A percentile compares a stretch with the other conserved stretches of the same genome.
Conservation (phyloP, 148 eudicot species). For the Chenopodium suecicum region DNA sequence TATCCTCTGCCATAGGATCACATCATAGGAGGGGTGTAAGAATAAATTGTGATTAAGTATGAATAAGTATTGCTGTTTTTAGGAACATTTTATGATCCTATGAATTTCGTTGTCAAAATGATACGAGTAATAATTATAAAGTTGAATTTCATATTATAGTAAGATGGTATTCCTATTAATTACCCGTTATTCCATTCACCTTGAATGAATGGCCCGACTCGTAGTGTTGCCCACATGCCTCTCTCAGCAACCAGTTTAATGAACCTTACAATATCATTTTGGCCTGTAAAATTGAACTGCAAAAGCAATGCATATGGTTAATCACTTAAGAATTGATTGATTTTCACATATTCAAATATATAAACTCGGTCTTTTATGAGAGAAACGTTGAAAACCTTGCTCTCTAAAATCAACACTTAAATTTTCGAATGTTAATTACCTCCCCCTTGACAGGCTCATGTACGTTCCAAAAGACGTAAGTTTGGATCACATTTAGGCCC, state of each 20-base stretch:
- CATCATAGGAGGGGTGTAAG: not conserved
- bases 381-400: not conserved
- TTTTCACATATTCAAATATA: not conserved
- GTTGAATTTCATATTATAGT: not conserved
- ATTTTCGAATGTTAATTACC: slow-evolving; percentile 17
- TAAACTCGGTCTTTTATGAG: not conserved
- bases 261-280: slow-evolving; percentile 63
- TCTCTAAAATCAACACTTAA: no score
- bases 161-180: slow-evolving; percentile 21
- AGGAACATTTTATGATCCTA: not conserved
- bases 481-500: slow-evolving; percentile 44
- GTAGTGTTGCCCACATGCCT: slow-evolving; percentile 62
- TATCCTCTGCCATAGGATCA: slow-evolving; percentile 59
- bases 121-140: no score
- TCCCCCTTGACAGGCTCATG: slow-evolving; percentile 46
- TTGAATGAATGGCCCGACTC: slow-evolving; percentile 78
- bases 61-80: not conserved
- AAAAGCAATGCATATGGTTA: slow-evolving; percentile 8
- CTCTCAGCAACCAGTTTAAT: slow-evolving; percentile 49
- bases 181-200: slow-evolving; percentile 94
- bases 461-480: slow-evolving; percentile 47
- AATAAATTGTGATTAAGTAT: not conserved
- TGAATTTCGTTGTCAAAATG: no score
- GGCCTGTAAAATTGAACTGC: slow-evolving; percentile 70
- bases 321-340: not conserved